Percentiles rank a stretch among this genome's conserved stretches.
These are phyloP conservation scores for Sphaerulina vaccinii DNA, from an alignment of 2,329 filamentous ascomycete genomes.

Conservation along the genomic window DNA sequence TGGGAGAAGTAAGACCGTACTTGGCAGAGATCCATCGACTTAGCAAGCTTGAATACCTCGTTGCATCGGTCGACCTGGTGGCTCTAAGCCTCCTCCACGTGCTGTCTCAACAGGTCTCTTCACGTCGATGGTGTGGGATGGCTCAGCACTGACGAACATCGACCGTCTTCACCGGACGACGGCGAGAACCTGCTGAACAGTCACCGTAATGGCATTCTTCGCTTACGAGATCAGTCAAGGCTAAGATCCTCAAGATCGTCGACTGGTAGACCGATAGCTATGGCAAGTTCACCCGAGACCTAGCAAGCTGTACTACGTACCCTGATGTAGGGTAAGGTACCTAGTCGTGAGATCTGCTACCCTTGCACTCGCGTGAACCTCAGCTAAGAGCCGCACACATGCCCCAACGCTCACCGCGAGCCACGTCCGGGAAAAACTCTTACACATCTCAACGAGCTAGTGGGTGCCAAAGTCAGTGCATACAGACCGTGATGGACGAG, in stretches of 20 bases:
- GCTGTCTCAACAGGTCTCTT: not conserved
- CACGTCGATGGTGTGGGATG: too few species aligned
- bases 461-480: not conserved
- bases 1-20: constrained; percentile 12
- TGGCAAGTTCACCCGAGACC: too few species aligned
- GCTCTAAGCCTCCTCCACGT: not conserved
- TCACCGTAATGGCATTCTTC: too few species aligned
- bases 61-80: not conserved
- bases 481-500: constrained; percentile 11
- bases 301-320: not conserved
- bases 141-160: too few species aligned
- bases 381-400: not conserved
- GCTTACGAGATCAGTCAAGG: too few species aligned
- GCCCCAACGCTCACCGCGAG: not conserved
- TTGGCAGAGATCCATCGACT: constrained; percentile 13
- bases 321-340: not conserved
- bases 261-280: too few species aligned
- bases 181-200: too few species aligned
- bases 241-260: too few species aligned
- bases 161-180: too few species aligned
- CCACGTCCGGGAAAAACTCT: constrained; percentile 3
- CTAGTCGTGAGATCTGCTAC: not conserved
- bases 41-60: constrained; percentile 18
- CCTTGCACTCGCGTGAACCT: not conserved
- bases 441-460: constrained; percentile 1